These are phyloP conservation scores for Cladophialophora chaetospira DNA, from an alignment of 2,329 filamentous ascomycete genomes.

Conservation along the genomic window DNA sequence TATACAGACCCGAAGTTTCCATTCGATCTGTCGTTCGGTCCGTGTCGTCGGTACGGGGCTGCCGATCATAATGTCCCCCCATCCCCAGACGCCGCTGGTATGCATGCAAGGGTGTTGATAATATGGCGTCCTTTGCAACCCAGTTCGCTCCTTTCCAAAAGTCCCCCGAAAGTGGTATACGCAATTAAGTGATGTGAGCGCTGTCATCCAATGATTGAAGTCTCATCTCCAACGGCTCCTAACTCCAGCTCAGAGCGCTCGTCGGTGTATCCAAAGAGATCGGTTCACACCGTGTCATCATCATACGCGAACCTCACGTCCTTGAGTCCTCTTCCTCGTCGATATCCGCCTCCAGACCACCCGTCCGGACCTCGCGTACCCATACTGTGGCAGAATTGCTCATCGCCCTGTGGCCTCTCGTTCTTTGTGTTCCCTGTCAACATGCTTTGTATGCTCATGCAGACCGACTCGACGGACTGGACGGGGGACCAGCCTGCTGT, in stretches of 20 bases:
- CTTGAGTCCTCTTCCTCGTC: conserved; percentile 75
- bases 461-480: conserved; percentile 94
- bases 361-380: conserved; percentile 31
- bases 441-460: conserved; percentile 98
- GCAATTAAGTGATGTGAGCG: too few species aligned
- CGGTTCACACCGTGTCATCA: conserved; percentile 70
- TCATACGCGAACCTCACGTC: conserved; percentile 96
- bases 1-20: too few species aligned
- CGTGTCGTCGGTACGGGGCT: too few species aligned
- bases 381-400: conserved; percentile 70
- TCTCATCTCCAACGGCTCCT: not conserved
- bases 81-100: too few species aligned
- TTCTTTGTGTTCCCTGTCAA: conserved; percentile 90
- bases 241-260: not conserved
- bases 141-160: too few species aligned
- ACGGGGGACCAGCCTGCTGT: conserved; percentile 91
- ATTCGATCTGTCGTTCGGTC: too few species aligned
- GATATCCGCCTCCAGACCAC: conserved; percentile 25
- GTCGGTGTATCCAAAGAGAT: conserved; percentile 7
- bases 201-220: too few species aligned
- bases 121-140: too few species aligned
- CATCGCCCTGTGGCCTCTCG: conserved; percentile 86
- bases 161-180: too few species aligned
- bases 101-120: too few species aligned
- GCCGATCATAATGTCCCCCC: too few species aligned